These are phyloP conservation scores for Tylopilus sp. DNA, from an alignment of 1,284 basidiomycete species.

Conservation along the genomic window DNA sequence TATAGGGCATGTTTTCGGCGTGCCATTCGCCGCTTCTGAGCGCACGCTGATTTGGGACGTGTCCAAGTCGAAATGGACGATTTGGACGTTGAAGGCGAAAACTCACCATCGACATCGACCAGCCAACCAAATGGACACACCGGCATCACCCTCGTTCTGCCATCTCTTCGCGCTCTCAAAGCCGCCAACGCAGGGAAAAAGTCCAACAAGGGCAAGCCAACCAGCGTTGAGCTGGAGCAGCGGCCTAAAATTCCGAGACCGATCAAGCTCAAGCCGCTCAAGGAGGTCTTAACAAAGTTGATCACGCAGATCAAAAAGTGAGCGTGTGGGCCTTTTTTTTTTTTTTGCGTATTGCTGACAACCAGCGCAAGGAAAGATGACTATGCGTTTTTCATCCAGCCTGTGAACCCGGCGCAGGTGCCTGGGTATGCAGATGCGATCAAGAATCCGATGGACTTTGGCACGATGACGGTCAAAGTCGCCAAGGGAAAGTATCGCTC, in stretches of 20 bases:
- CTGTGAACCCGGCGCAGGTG: constrained; percentile 63
- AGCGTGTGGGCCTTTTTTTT: constrained; percentile 17
- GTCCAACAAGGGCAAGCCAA: constrained; percentile 22
- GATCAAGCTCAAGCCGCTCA: constrained; percentile 71
- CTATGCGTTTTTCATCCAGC: constrained; percentile 78
- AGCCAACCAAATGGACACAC: constrained; percentile 16
- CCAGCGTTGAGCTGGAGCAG: constrained; percentile 29
- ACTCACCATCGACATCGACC: constrained; percentile 17
- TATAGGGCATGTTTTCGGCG: constrained; percentile 11
- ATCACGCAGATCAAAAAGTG: constrained; percentile 73
- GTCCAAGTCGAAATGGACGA: constrained; percentile 24
- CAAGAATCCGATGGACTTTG: constrained; percentile 78
- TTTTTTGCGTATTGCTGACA: constrained; percentile 12
- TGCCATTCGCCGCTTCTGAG: constrained; percentile 4
- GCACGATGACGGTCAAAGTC: constrained; percentile 72
- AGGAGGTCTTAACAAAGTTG: constrained; percentile 65
- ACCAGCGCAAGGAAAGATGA: constrained; percentile 64
- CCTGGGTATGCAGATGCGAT: constrained; percentile 69
- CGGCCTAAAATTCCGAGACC: constrained; percentile 47
- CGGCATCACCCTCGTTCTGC: constrained; percentile 47
- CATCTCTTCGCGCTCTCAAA: constrained; percentile 37
- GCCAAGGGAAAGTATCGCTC: constrained; percentile 63
- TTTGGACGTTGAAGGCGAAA: constrained; percentile 25
- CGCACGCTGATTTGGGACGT: constrained; percentile 2
- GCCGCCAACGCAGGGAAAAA: constrained; percentile 34